phyloP scores from a whole-genome alignment of 352 stramenopile species.

The Phytophthora ohioensis region DNA sequence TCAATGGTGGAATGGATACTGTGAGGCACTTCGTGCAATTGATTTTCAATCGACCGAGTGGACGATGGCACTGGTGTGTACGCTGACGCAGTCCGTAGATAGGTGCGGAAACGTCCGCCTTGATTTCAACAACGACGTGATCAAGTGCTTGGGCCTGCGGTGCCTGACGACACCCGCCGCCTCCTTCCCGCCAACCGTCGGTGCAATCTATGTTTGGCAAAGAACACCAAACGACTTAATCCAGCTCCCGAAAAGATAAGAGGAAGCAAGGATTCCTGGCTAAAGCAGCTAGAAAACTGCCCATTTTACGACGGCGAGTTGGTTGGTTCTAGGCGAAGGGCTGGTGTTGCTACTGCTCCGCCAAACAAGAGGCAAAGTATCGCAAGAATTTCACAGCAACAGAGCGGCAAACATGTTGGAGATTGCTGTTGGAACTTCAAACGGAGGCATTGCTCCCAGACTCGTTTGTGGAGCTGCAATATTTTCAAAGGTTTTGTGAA shows the following conservation, averaged over 20 bases:
- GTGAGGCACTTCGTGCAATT: slow-evolving; percentile 4
- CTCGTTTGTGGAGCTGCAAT: not conserved
- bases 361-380: too few relatives aligned
- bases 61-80: slow-evolving; percentile 17
- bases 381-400: too few relatives aligned
- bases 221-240: not conserved
- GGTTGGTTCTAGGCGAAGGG: not conserved
- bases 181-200: slow-evolving; percentile 5
- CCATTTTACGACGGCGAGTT: not conserved
- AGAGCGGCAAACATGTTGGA: not conserved
- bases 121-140: not conserved
- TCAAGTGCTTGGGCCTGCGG: not conserved
- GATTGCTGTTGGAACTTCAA: not conserved
- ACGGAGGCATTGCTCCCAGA: slow-evolving; percentile 2
- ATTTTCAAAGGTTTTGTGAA: not conserved
- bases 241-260: not conserved
- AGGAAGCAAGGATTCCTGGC: not conserved
- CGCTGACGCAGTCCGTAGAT: not conserved
- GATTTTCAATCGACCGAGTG: slow-evolving; percentile 10
- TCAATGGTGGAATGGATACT: not conserved
- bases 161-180: slow-evolving; percentile 11
- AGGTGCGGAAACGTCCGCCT: not conserved
- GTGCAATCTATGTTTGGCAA: not conserved
- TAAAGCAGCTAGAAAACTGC: not conserved
- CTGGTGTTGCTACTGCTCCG: not conserved